Conservation (phyloP, 1,284 basidiomycete species). For the Microbotryum lychnidis-dioicae region DNA sequence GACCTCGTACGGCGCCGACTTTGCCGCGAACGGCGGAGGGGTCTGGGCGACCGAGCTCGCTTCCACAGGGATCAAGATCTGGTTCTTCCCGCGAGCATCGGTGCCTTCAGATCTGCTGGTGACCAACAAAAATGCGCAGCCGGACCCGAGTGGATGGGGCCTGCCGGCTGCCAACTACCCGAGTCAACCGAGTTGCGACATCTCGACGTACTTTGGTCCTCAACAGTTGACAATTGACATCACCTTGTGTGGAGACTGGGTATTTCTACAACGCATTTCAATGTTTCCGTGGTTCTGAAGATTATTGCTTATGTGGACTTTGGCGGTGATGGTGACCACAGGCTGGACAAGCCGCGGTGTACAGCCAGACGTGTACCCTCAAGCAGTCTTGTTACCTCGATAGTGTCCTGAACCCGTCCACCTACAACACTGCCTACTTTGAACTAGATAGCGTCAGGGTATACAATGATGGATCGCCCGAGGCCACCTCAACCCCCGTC, state of each 20-base stretch:
- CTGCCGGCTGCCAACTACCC: conserved; percentile 16
- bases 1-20: conserved; percentile 34
- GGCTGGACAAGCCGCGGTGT: conserved; percentile 18
- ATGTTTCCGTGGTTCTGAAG: too few relatives aligned
- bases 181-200: conserved; percentile 3
- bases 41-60: conserved; percentile 24
- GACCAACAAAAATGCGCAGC: conserved; percentile 13
- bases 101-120: conserved; percentile 18
- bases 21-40: conserved; percentile 36
- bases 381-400: conserved; percentile 21
- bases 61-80: conserved; percentile 24
- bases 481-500: too few relatives aligned
- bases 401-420: conserved; percentile 19
- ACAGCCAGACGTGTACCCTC: conserved; percentile 16
- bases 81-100: conserved; percentile 24
- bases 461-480: conserved; percentile 7
- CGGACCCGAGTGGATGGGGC: conserved; percentile 23
- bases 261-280: neutral
- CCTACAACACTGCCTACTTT: conserved; percentile 29
- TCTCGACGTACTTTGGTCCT: conserved; percentile 14
- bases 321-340: neutral
- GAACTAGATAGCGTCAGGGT: conserved; percentile 24
- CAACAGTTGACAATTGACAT: conserved; percentile 26
- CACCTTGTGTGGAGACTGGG: conserved; percentile 24
- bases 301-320: too few relatives aligned